Conservation (phyloP, 495 filamentous ascomycete species). For the Wilcoxina mikolae region DNA sequence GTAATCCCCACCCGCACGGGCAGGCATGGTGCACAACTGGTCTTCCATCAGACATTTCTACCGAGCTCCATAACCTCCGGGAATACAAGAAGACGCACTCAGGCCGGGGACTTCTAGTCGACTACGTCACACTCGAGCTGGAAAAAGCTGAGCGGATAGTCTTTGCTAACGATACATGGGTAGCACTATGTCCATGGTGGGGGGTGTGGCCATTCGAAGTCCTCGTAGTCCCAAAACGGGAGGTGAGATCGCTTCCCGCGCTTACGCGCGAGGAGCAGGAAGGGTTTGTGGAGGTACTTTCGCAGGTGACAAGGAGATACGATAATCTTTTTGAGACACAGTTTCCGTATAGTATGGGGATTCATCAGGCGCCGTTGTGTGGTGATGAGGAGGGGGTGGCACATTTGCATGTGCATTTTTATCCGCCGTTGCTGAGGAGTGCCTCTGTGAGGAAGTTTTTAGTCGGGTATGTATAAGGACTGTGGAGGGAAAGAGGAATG, state of each 20-base stretch:
- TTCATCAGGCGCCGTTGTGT: slow-evolving; percentile 86
- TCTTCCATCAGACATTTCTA: slow-evolving; percentile 70
- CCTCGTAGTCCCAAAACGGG: slow-evolving; percentile 69
- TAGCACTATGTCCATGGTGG: slow-evolving; percentile 93
- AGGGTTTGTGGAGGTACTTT: slow-evolving; percentile 64
- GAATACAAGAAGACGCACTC: slow-evolving; percentile 59
- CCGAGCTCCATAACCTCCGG: slow-evolving; percentile 60
- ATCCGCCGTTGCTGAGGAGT: slow-evolving; percentile 80
- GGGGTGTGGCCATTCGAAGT: slow-evolving; percentile 94
- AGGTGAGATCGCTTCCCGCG: slow-evolving; percentile 70
- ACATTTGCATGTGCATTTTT: slow-evolving; percentile 94
- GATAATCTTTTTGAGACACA: slow-evolving; percentile 95
- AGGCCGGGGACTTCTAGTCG: slow-evolving; percentile 59
- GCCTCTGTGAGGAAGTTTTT: slow-evolving; percentile 91
- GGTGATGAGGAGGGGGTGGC: slow-evolving; percentile 72
- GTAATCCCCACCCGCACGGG: slow-evolving; percentile 93
- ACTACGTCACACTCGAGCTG: slow-evolving; percentile 74
- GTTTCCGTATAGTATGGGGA: slow-evolving; percentile 81
- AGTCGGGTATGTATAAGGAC: slow-evolving; percentile 46
- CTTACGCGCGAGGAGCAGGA: slow-evolving; percentile 50
- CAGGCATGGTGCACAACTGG: slow-evolving; percentile 90
- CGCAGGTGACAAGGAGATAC: slow-evolving; percentile 76
- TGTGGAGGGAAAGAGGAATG: background rate
- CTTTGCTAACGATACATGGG: slow-evolving; percentile 66
- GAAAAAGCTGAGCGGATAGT: slow-evolving; percentile 73